Evolutionary conservation across 345 rosid genomes (phyloP).

Genomic region (Moringa oleifera): DNA sequence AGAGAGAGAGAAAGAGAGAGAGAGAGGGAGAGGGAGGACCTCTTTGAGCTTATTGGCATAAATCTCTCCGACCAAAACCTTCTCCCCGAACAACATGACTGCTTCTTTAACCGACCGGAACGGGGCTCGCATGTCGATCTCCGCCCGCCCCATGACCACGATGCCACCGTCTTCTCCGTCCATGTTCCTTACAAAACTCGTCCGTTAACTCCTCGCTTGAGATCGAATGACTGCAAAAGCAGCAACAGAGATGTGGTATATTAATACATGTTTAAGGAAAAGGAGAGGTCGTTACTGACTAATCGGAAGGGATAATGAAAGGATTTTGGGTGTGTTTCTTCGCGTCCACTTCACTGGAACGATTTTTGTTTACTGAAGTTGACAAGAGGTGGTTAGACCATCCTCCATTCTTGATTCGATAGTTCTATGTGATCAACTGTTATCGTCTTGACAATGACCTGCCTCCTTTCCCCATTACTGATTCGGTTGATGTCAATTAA

Average conservation of each 20-base stretch:
- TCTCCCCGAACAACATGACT: slow-evolving; percentile 59
- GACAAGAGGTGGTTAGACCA: slow-evolving; percentile 15
- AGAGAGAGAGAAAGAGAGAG: not conserved
- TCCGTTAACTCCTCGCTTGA: too few species aligned
- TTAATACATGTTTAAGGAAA: not conserved
- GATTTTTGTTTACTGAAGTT: slow-evolving; percentile 19
- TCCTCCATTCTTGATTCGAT: slow-evolving; percentile 7
- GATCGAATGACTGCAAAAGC: too few species aligned
- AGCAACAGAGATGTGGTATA: too few species aligned
- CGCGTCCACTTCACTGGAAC: slow-evolving; percentile 64
- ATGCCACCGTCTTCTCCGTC: slow-evolving; percentile 3
- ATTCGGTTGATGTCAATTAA: too few species aligned
- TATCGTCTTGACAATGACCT: slow-evolving; percentile 8
- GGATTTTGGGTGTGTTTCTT: slow-evolving; percentile 23
- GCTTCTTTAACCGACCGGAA: slow-evolving; percentile 83
- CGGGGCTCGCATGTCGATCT: slow-evolving; percentile 69
- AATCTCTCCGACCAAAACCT: slow-evolving; percentile 53
- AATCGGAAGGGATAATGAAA: slow-evolving; percentile 5
- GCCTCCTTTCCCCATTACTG: too few species aligned
- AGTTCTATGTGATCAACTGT: not conserved
- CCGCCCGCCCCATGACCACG: slow-evolving; percentile 34
- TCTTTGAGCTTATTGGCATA: slow-evolving; percentile 43
- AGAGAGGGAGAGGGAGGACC: slow-evolving; percentile 16
- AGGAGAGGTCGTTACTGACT: slow-evolving; percentile 15
- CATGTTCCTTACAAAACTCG: too few species aligned